Percentiles rank a stretch among this genome's conserved stretches.
These are phyloP conservation scores for Calonectria ilicicola DNA, from an alignment of 2,329 filamentous ascomycete genomes.

Conservation along the genomic window DNA sequence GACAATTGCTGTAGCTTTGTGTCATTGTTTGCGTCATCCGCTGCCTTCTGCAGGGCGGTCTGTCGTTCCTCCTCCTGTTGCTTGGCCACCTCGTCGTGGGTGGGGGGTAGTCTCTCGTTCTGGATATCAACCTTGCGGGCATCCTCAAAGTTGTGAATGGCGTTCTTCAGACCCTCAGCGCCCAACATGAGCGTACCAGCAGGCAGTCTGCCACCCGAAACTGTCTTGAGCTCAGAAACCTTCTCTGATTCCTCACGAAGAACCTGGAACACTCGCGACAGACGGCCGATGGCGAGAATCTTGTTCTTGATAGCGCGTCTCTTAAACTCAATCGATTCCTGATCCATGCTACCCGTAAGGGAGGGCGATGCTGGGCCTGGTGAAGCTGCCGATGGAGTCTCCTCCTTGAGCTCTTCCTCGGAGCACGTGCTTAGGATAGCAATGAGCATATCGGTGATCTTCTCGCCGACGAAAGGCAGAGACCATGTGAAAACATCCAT, in stretches of 20 bases:
- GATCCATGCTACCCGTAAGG: conserved; percentile 65
- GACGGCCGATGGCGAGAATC: conserved; percentile 94
- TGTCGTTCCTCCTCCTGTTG: conserved; percentile 85
- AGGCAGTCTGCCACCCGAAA: conserved; percentile 89
- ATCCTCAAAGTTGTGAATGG: conserved; percentile 96
- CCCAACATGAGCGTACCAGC: conserved; percentile 98
- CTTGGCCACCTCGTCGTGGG: conserved; percentile 88
- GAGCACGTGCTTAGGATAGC: conserved; percentile 98
- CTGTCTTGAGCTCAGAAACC: conserved; percentile 97
- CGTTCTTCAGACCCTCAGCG: conserved; percentile 98
- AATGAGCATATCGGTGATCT: conserved; percentile 99
- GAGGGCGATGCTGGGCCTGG: conserved; percentile 82
- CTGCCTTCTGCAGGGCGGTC: conserved; percentile 87
- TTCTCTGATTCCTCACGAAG: conserved; percentile 96
- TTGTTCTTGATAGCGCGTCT: conserved; percentile 99
- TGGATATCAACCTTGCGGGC: conserved; percentile 96
- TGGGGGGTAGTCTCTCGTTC: conserved; percentile 94
- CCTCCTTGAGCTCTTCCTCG: conserved; percentile 97
- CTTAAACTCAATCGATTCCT: conserved; percentile 93
- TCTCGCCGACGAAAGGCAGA: conserved; percentile 96
- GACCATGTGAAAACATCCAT: conserved; percentile 99
- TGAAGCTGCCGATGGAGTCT: conserved; percentile 77
- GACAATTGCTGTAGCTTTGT: conserved; percentile 87
- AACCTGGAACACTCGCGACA: conserved; percentile 98
- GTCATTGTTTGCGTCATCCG: conserved; percentile 92